phyloP scores from a whole-genome alignment of 2,329 filamentous ascomycete genomes.

The Cladosporium sp. region DNA sequence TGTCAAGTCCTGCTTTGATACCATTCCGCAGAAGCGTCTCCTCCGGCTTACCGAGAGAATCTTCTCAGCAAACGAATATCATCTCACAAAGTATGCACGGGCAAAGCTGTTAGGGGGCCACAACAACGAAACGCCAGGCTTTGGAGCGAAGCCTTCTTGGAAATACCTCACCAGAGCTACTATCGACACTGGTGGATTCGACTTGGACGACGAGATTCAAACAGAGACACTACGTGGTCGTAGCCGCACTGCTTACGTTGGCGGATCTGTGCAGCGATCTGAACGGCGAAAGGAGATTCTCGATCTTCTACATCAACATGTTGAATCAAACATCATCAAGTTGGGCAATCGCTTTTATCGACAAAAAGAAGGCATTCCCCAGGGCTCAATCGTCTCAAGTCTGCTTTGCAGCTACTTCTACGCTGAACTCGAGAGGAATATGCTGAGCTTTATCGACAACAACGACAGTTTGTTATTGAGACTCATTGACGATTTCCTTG shows the following conservation, averaged over 20 bases:
- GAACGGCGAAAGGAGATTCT: slow-evolving; percentile 59
- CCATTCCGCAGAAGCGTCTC: slow-evolving; percentile 76
- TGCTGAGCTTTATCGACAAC: slow-evolving; percentile 61
- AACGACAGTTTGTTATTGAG: slow-evolving; percentile 63
- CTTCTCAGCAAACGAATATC: slow-evolving; percentile 59
- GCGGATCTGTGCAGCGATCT: slow-evolving; percentile 56
- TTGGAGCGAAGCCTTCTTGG: slow-evolving; percentile 32
- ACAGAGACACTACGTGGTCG: slow-evolving; percentile 33
- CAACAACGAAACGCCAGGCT: slow-evolving; percentile 29
- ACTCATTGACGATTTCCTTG: slow-evolving; percentile 86
- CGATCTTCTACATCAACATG: slow-evolving; percentile 68
- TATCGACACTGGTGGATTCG: slow-evolving; percentile 23
- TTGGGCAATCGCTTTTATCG: slow-evolving; percentile 85
- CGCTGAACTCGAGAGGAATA: slow-evolving; percentile 69
- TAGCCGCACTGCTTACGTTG: slow-evolving; percentile 69
- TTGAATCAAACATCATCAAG: slow-evolving; percentile 79
- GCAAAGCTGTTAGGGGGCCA: slow-evolving; percentile 49
- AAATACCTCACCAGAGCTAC: slow-evolving; percentile 39
- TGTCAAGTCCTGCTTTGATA: slow-evolving; percentile 89
- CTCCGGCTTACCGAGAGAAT: slow-evolving; percentile 59
- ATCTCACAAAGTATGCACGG: slow-evolving; percentile 69
- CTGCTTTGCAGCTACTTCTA: slow-evolving; percentile 95
- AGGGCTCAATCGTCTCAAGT: slow-evolving; percentile 84
- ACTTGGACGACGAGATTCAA: slow-evolving; percentile 14
- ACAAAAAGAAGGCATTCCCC: slow-evolving; percentile 84